These are phyloP conservation scores for Geotrichum europaeum DNA, from an alignment of 1,139 yeast species.

Conservation along the genomic window DNA sequence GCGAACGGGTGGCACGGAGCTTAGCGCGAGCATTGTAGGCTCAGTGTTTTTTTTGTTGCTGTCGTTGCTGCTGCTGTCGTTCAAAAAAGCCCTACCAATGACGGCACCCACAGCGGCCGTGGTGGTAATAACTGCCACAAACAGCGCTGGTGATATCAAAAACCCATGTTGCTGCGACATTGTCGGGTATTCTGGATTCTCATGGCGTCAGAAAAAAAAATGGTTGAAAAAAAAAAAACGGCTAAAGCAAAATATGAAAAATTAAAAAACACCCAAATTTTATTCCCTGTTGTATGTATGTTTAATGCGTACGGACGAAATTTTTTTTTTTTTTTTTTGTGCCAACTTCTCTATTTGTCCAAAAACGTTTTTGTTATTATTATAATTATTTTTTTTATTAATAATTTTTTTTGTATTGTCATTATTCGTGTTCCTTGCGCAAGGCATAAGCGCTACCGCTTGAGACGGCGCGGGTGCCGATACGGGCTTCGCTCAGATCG, in stretches of 20 bases:
- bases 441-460: constrained; percentile 11
- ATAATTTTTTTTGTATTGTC: neutral
- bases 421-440: neutral
- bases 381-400: neutral
- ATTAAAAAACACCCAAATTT: neutral
- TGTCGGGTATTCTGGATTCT: neutral
- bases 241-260: neutral
- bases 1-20: constrained; percentile 11
- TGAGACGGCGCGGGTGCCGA: constrained; percentile 12
- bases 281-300: neutral
- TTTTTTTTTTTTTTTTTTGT: neutral
- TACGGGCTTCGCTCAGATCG: constrained; percentile 5
- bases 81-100: neutral
- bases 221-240: neutral
- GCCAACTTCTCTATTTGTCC: neutral
- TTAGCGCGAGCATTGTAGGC: neutral
- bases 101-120: neutral
- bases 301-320: neutral
- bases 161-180: neutral
- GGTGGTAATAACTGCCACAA: neutral
- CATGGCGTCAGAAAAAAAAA: neutral
- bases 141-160: neutral
- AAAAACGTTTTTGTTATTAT: neutral
- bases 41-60: neutral
- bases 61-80: neutral